Base-by-base conservation (phyloP, 331 rosid species). In the Cydonia oblonga region DNA sequence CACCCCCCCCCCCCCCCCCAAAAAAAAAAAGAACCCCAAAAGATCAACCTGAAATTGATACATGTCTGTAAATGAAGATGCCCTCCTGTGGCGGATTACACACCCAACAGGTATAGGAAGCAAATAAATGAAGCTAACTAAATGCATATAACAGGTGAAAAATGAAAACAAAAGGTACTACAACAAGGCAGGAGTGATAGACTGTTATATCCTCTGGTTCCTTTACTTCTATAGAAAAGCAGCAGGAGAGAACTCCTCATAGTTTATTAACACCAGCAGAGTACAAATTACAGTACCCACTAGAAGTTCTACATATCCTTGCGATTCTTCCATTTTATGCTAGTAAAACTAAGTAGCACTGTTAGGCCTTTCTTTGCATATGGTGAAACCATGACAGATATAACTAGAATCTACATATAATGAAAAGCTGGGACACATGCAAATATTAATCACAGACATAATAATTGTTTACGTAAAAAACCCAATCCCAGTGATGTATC, bases 401-500 rank as follows among this genome's bases (percentile, higher is more conserved):
- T 30, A 3, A 63, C 44, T 29, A 63, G 5, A 60, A 60, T 26
- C 65, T 19, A 26, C 32, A 25, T 8, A 30, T 29, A 62, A 29
- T 62, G 44, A 9, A 5, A 46, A 15, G 9, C 3, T 9, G 28
- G 8, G 20, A 61, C 24, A 62, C 23, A 69, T 62, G 6, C 44
- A 28, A 70, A 24, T n/a, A 42, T 35, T 32, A 77, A 29, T 24
- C 58, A 65, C 49, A 25, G 7, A 60, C 18, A n/a, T 9, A 26
- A 32, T 53, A 11, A 25, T 30, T 30, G 9, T 24, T 56, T 0
- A 58, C 29, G 53, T 23, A 61, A 63, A 42, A 53, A 66, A 38
- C 32, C 56, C 44, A 73, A 44, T 52, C 49, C 66, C 72, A 53
- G 44, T 35, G 79, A 66, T 70, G 22, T 19, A 11, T 46, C 75